These are phyloP conservation scores for Massarina eburnea DNA, from an alignment of 2,329 filamentous ascomycete genomes.

Conservation along the genomic window DNA sequence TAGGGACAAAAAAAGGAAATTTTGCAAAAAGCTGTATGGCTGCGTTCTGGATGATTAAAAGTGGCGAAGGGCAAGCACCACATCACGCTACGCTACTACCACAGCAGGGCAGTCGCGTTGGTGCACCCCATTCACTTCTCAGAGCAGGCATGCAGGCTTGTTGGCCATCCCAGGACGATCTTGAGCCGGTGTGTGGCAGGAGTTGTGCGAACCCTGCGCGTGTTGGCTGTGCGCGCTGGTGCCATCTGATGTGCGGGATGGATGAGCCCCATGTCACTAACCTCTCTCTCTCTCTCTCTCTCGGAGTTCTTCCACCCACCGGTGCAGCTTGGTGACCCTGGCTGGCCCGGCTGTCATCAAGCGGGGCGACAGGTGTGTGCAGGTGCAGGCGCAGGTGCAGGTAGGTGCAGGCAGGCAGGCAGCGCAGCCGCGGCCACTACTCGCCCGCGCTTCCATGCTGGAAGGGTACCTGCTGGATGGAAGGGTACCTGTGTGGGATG, in stretches of 20 bases:
- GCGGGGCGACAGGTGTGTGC: too few relatives aligned
- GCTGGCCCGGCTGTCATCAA: slow-evolving; percentile 6
- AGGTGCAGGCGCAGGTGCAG: too few relatives aligned
- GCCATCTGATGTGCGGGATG: slow-evolving; percentile 45
- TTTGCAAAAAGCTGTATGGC: slow-evolving; percentile 37
- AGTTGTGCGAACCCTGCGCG: slow-evolving; percentile 25
- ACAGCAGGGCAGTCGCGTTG: slow-evolving; percentile 26
- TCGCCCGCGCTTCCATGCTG: background rate
- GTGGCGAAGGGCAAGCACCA: slow-evolving; percentile 35
- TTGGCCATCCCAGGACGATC: slow-evolving; percentile 35
- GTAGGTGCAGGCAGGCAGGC: slow-evolving; percentile 1
- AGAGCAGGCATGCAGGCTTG: slow-evolving; percentile 34
- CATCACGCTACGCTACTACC: slow-evolving; percentile 37
- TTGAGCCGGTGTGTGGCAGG: slow-evolving; percentile 36
- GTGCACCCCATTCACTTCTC: slow-evolving; percentile 31
- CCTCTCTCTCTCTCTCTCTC: background rate
- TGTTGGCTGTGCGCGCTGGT: slow-evolving; percentile 36
- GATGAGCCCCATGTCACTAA: slow-evolving; percentile 21
- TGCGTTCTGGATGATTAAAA: slow-evolving; percentile 42
- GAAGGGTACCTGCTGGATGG: background rate
- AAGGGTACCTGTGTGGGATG: too few relatives aligned
- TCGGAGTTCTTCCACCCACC: slow-evolving; percentile 1
- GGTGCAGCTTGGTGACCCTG: slow-evolving; percentile 1
- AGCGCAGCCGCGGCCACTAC: slow-evolving; percentile 3
- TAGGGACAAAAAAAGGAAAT: slow-evolving; percentile 35